Base-by-base conservation (phyloP, 148 eudicot genomes). In the Nepenthes gracilis region DNA sequence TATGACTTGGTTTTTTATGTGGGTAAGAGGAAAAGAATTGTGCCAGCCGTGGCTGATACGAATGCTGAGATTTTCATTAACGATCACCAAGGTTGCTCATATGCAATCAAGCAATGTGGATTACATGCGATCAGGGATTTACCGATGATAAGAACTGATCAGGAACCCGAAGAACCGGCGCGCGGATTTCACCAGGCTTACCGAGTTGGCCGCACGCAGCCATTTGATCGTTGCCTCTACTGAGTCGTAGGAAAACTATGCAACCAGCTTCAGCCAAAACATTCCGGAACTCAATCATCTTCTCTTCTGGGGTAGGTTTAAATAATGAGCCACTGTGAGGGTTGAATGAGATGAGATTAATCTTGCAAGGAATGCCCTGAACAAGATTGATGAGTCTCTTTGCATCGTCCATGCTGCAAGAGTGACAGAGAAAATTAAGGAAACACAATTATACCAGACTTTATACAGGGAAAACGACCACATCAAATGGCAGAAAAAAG, bases 131-230 rank as follows among this genome's bases (percentile, higher is more conserved):
- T 65, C 61, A 66, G 13, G 74, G 68, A 49, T 61, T 82, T 13
- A 81, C 58, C 34, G 71, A 75, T 12, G 69, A 59, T 55, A 33
- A 74, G 67, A 85, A 85, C n/a, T 74, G 77, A 57, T 78, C 60
- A 13, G 98, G 98, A 59, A 88, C 87, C 36, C 87, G 75, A 7
- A 88, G 74, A 79, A 88, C 57, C 13, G 98, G 98, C 60, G 81
- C 95, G 72, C 70, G 91, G 38, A 82, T 66, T 36, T 88, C 87
- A 35, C 90, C 96, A 0, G 82, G 87, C 37, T 76, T 80, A 62
- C 98, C 98, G 5, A 93, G 96, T 76, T 93, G 96, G 60, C 98
- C 96, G 47, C 98, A 93, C 8, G 98, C 98, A 33, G 98, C 96
- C 98, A 93, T 93, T 72, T 86, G 77, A 78, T 93, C 96, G 37